Evolutionary conservation across 2,329 filamentous ascomycete species (phyloP), one percentile per base, ranked within the genome.

Genomic region (Orbilia blumenaviensis): DNA sequence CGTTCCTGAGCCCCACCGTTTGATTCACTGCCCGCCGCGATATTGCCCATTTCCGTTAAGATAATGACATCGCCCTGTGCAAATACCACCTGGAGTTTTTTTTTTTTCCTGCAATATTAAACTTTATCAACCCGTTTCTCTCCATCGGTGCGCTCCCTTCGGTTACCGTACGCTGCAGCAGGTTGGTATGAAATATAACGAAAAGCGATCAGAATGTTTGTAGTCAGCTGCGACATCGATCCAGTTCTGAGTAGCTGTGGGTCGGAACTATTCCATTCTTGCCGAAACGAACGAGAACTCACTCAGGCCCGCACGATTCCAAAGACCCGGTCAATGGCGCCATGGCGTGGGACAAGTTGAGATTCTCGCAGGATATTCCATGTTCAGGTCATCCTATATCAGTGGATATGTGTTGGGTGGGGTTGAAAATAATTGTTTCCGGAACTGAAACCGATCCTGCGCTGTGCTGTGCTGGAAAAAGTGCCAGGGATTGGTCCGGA

Each of bases 21-120:
- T 48, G 64, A 41, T 27, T 54, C 23, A 10, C 34, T 12, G n/a
- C 29, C 52, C 23, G 1, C 50, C 16, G 32, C 16, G 32, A 34
- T 42, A 60, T 48, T 64, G 58, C 41, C 60, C 56, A 38, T 63
- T 71, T 71, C 46, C 36, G 67, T 48, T 48, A 56, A 25, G n/a
- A 27, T 16, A 50, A 23, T 72, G 58, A 72, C 38, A 72, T 72
- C 36, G 44, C 36, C 42, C 44, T 42, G 67, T 42, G 67, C 60
- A 66, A 50, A 50, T 60, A 66, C 67, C 58, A 72, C 60, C 23
- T 3, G 34, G 50, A 44, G 18, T 14, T 27, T n/a, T 21, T 34
- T 62, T 66, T 44, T 21, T 34, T 62, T 66, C 32, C n/a, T 34
- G 29, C 27, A 63, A 64, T 60, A 29, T 58, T 54, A 72, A 72